These are phyloP conservation scores for Chlorociboria aeruginascens DNA, from an alignment of 495 filamentous ascomycete species.

Conservation along the genomic window DNA sequence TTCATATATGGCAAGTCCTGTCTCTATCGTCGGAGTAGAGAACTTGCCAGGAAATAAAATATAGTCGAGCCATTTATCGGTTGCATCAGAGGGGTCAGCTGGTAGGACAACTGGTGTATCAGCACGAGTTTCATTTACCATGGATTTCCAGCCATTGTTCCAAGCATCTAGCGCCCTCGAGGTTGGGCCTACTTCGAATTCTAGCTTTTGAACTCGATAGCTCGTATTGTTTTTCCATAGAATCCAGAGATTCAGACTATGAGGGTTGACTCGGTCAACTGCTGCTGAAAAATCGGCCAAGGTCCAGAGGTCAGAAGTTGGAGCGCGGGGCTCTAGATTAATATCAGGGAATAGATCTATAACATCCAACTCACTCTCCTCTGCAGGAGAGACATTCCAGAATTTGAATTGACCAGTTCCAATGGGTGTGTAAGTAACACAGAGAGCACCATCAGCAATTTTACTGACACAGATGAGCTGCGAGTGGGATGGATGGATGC, in stretches of 20 bases:
- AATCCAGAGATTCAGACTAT: slow-evolving; percentile 58
- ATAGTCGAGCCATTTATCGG: slow-evolving; percentile 58
- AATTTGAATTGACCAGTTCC: slow-evolving; percentile 90
- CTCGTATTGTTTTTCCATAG: slow-evolving; percentile 77
- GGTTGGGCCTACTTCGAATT: slow-evolving; percentile 23
- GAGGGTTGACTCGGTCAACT: slow-evolving; percentile 14
- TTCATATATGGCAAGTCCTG: slow-evolving; percentile 65
- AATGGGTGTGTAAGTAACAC: slow-evolving; percentile 78
- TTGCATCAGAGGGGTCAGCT: slow-evolving; percentile 51
- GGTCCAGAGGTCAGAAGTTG: slow-evolving; percentile 70
- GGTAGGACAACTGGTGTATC: slow-evolving; percentile 41
- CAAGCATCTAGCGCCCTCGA: slow-evolving; percentile 41
- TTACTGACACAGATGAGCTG: slow-evolving; percentile 64
- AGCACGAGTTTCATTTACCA: slow-evolving; percentile 49
- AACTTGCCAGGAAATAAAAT: slow-evolving; percentile 76
- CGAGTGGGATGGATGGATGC: slow-evolving; percentile 63
- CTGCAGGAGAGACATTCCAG: slow-evolving; percentile 62
- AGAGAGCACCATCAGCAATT: slow-evolving; percentile 52
- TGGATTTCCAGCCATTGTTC: slow-evolving; percentile 58
- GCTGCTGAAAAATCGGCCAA: slow-evolving; percentile 68
- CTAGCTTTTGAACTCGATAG: slow-evolving; percentile 50
- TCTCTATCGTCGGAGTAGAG: slow-evolving; percentile 64
- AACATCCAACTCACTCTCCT: slow-evolving; percentile 49
- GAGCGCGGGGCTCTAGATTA: slow-evolving; percentile 53
- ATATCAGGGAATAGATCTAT: slow-evolving; percentile 54